phyloP scores from a whole-genome alignment of 192 early-diverging fungal genomes.

The Mortierella hygrophila region DNA sequence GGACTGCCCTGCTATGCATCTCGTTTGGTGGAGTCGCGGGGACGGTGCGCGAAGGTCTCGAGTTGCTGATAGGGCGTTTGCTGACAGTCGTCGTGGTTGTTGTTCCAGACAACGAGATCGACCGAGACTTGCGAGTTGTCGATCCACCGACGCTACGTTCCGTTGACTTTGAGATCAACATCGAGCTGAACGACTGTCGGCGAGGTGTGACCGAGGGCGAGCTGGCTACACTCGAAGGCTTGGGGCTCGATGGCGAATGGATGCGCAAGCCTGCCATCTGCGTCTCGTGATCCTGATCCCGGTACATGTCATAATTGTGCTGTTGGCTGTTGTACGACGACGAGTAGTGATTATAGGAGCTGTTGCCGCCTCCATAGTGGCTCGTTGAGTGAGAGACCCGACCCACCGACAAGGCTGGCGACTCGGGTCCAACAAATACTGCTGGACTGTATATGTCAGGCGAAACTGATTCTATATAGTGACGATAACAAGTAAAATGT shows the following conservation, averaged over 20 bases:
- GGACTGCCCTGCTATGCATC: constrained; percentile 1
- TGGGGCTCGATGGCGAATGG: constrained; percentile 45
- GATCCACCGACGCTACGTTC: constrained; percentile 27
- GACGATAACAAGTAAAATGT: background rate
- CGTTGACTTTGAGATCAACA: constrained; percentile 23
- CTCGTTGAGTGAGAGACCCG: constrained; percentile 19
- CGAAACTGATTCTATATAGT: constrained; percentile 23
- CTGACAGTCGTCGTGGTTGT: constrained; percentile 33
- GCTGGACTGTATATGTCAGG: constrained; percentile 51
- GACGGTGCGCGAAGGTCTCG: constrained; percentile 26
- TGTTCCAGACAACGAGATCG: constrained; percentile 43
- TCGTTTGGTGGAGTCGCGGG: constrained; percentile 33
- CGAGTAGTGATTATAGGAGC: constrained; percentile 24
- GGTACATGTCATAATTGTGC: constrained; percentile 19
- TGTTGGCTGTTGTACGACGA: constrained; percentile 12
- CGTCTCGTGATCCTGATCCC: constrained; percentile 52
- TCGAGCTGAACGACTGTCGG: constrained; percentile 50
- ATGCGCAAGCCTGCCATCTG: constrained; percentile 46
- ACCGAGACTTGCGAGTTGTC: constrained; percentile 42
- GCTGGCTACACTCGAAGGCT: constrained; percentile 14
- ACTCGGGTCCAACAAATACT: constrained; percentile 34
- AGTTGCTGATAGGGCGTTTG: constrained; percentile 37
- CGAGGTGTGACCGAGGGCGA: constrained; percentile 26
- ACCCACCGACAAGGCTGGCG: constrained; percentile 7
- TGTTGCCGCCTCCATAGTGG: constrained; percentile 22